These are phyloP conservation scores for Anisodus tanguticus DNA, from an alignment of 257 asterid species.

Conservation along the genomic window DNA sequence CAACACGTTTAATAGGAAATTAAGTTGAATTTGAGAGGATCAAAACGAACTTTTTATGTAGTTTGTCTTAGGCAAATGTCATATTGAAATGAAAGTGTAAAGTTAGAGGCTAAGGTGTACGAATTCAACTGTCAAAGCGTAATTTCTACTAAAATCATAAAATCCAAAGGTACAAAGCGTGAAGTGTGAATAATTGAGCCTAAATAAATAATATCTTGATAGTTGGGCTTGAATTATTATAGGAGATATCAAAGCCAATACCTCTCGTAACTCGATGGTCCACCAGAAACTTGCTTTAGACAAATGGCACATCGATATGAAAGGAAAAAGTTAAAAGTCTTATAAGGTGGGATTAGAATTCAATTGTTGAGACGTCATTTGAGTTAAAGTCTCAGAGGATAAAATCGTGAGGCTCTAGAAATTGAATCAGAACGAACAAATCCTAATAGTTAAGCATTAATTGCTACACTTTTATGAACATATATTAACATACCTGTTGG, in stretches of 20 bases:
- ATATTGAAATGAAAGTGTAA: neutral
- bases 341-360: no score
- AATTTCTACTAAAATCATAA: neutral
- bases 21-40: fast-evolving
- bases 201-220: neutral
- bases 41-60: neutral
- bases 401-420: no score
- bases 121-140: neutral
- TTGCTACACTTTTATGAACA: no score
- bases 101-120: neutral
- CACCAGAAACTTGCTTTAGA: no score
- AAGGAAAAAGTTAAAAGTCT: no score
- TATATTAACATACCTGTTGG: no score
- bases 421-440: no score
- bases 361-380: no score
- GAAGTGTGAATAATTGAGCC: neutral
- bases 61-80: neutral
- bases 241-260: neutral
- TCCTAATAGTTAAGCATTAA: no score
- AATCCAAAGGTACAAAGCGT: neutral
- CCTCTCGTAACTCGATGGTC: neutral
- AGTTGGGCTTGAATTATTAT: neutral
- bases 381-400: no score
- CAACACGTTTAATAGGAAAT: no score
- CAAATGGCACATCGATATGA: no score